Conservation (phyloP, 179 eudicot species). For the Spinacia oleracea region DNA sequence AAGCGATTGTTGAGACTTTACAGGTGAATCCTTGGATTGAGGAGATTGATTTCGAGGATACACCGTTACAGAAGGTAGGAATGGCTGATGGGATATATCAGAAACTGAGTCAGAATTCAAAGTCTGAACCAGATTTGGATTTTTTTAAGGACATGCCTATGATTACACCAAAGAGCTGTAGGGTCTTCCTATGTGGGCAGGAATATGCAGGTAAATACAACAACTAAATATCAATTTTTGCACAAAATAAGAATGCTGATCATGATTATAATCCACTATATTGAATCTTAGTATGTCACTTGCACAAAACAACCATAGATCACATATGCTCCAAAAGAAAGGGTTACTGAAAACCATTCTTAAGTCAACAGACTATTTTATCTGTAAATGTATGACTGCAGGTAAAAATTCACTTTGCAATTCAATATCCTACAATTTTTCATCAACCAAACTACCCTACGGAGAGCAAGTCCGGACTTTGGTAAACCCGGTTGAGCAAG, state of each 20-base stretch:
- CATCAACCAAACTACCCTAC: conserved; percentile 68
- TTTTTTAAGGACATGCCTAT: conserved; percentile 78
- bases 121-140: conserved; percentile 54
- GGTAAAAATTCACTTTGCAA: conserved; percentile 82
- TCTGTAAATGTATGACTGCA: conserved; percentile 31
- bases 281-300: accelerated
- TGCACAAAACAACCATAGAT: not conserved
- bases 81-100: conserved; percentile 64
- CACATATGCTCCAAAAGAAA: not conserved
- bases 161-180: conserved; percentile 73
- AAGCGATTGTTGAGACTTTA: conserved; percentile 61
- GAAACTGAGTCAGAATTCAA: conserved; percentile 71
- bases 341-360: not conserved
- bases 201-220: conserved; percentile 65
- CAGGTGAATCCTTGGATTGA: conserved; percentile 95
- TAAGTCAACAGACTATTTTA: no score
- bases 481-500: conserved; percentile 91
- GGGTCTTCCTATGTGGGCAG: conserved; percentile 88
- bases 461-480: conserved; percentile 66
- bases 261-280: not conserved
- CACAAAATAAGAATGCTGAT: not conserved
- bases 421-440: conserved; percentile 60
- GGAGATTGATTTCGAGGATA: conserved; percentile 77
- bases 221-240: not conserved
- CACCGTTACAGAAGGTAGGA: conserved; percentile 72